Percentiles rank a stretch among this genome's conserved stretches.
Evolutionary conservation across 805 yeast genomes (phyloP).

Genomic region (Ogataea methanolica): DNA sequence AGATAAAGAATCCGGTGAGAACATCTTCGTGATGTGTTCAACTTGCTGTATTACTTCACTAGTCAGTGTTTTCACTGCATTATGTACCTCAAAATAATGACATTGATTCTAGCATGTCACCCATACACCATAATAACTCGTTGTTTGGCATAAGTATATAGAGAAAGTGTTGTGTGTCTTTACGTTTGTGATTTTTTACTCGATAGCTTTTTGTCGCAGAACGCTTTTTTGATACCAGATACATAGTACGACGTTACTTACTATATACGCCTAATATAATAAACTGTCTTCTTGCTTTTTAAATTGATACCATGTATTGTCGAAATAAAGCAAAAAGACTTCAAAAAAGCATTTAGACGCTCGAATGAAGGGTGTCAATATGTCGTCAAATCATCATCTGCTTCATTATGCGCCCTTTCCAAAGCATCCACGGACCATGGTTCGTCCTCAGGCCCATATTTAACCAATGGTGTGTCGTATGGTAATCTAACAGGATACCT

Average conservation of each 20-base stretch:
- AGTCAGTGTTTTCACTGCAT: slow-evolving; percentile 8
- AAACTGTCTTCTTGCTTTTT: neutral
- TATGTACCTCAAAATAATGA: slow-evolving; percentile 3
- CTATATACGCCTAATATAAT: neutral
- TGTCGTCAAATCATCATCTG: neutral
- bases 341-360: no score
- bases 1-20: slow-evolving; percentile 10
- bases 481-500: slow-evolving; percentile 46
- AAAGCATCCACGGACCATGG: slow-evolving; percentile 44
- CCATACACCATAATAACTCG: neutral
- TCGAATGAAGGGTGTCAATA: no score
- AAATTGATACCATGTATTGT: no score
- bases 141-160: neutral
- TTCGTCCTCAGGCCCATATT: slow-evolving; percentile 35
- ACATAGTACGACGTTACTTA: no score
- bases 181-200: no score
- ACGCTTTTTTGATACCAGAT: no score
- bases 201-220: no score
- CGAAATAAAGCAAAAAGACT: no score
- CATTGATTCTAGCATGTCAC: neutral
- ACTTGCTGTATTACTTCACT: slow-evolving; percentile 9
- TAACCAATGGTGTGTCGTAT: slow-evolving; percentile 45
- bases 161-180: no score
- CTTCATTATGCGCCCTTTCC: slow-evolving; percentile 7
- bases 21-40: slow-evolving; percentile 6